These are phyloP conservation scores for Russula dissimulans DNA, from an alignment of 768 basidiomycete species.

Conservation along the genomic window DNA sequence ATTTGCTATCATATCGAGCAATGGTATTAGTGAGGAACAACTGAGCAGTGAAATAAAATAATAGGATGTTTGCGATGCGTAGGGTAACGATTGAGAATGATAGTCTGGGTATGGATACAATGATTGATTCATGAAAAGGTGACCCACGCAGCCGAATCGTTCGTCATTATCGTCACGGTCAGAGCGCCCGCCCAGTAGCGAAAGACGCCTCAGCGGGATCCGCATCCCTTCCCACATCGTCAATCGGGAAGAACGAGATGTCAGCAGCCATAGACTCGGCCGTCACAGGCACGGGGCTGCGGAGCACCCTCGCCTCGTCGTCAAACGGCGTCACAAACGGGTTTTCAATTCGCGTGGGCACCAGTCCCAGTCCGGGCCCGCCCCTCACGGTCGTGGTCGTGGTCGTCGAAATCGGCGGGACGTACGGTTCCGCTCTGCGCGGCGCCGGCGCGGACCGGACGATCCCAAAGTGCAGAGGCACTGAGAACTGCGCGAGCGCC, in stretches of 20 bases:
- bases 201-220: background rate
- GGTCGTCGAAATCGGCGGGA: constrained; percentile 29
- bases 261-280: background rate
- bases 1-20: background rate
- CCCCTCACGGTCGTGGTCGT: constrained; percentile 25
- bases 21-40: background rate
- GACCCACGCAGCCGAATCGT: background rate
- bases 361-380: constrained; percentile 1
- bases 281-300: background rate
- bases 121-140: background rate
- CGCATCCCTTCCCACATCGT: background rate
- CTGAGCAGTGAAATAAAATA: background rate
- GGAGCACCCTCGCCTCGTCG: constrained; percentile 38
- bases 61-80: background rate
- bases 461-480: constrained; percentile 14
- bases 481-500: constrained; percentile 17
- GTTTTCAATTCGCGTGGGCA: constrained; percentile 29
- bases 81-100: background rate
- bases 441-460: background rate
- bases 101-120: background rate
- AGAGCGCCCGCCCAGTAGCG: constrained; percentile 10
- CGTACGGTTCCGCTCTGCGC: background rate
- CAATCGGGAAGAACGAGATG: constrained; percentile 4
- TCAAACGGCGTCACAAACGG: constrained; percentile 79
- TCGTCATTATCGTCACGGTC: background rate